phyloP scores from a whole-genome alignment of 2,329 filamentous ascomycete species.

The Leptographium procerum region DNA sequence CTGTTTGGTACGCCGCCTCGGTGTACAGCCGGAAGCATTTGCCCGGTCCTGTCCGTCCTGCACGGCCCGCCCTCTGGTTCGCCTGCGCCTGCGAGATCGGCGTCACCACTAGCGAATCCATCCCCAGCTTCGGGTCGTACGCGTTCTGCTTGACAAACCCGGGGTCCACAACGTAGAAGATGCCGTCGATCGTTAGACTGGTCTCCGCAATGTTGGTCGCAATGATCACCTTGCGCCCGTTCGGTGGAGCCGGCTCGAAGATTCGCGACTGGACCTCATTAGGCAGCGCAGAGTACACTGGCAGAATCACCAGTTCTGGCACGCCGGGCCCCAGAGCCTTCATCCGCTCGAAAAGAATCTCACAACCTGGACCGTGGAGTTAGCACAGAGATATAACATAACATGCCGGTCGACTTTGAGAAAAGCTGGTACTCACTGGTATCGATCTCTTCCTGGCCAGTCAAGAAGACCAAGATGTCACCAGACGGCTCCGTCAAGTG shows the following conservation, averaged over 20 bases:
- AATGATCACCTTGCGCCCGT: conserved; percentile 86
- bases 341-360: conserved; percentile 91
- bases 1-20: conserved; percentile 86
- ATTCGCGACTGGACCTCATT: conserved; percentile 90
- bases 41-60: conserved; percentile 86
- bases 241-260: conserved; percentile 83
- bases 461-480: conserved; percentile 94
- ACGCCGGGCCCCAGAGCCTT: conserved; percentile 85
- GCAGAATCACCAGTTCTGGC: conserved; percentile 83
- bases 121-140: conserved; percentile 92
- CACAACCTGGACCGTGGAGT: conserved; percentile 37
- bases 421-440: conserved; percentile 37
- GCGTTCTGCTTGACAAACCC: conserved; percentile 97
- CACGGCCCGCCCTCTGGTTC: conserved; percentile 84
- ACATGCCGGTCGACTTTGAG: not conserved
- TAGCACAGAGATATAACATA: no score
- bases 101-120: conserved; percentile 92
- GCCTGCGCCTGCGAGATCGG: conserved; percentile 96
- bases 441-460: conserved; percentile 96
- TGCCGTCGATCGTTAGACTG: conserved; percentile 93
- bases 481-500: conserved; percentile 85
- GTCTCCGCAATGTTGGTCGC: conserved; percentile 98
- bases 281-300: conserved; percentile 90
- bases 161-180: conserved; percentile 94
- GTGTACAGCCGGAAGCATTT: conserved; percentile 96